phyloP scores from a whole-genome alignment of 768 basidiomycete genomes.

The Gloeopeniophorella convolvens region DNA sequence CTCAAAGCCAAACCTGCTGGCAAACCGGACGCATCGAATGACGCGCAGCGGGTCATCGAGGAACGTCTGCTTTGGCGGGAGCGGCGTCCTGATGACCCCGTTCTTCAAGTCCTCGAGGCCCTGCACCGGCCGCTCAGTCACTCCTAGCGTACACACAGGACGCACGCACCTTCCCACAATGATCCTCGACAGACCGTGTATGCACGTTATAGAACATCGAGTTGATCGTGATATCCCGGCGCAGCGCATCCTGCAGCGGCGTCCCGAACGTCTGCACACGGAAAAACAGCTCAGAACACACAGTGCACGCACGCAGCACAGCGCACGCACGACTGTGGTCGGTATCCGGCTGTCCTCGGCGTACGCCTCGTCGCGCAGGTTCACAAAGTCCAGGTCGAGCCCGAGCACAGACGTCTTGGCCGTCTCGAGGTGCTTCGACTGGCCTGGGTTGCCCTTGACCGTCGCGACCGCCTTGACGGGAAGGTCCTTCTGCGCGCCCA shows the following conservation, averaged over 20 bases:
- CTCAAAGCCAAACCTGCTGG: constrained; percentile 81
- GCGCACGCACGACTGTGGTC: constrained; percentile 66
- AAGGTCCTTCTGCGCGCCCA: constrained; percentile 43
- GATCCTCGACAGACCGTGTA: constrained; percentile 77
- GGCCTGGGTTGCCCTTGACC: constrained; percentile 91
- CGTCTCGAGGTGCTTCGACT: constrained; percentile 97
- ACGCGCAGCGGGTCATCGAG: constrained; percentile 90
- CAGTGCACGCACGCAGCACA: too few species aligned
- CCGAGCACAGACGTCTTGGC: constrained; percentile 78
- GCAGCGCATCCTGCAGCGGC: constrained; percentile 81
- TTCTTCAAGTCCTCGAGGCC: constrained; percentile 79
- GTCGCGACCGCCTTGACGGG: constrained; percentile 60
- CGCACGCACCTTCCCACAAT: constrained; percentile 59
- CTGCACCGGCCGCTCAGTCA: constrained; percentile 29
- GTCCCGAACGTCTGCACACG: constrained; percentile 94
- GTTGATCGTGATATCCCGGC: constrained; percentile 94
- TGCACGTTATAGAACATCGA: constrained; percentile 95
- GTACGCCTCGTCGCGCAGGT: constrained; percentile 89
- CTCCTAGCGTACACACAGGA: not conserved
- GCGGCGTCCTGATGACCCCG: constrained; percentile 81
- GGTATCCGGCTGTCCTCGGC: constrained; percentile 85
- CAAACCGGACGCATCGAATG: constrained; percentile 86
- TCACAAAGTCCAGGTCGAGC: constrained; percentile 88
- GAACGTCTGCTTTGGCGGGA: constrained; percentile 84
- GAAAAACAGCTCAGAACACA: too few species aligned